Base-by-base conservation (phyloP, 1,139 yeast genomes). In the Pneumocystis wakefieldiae region DNA sequence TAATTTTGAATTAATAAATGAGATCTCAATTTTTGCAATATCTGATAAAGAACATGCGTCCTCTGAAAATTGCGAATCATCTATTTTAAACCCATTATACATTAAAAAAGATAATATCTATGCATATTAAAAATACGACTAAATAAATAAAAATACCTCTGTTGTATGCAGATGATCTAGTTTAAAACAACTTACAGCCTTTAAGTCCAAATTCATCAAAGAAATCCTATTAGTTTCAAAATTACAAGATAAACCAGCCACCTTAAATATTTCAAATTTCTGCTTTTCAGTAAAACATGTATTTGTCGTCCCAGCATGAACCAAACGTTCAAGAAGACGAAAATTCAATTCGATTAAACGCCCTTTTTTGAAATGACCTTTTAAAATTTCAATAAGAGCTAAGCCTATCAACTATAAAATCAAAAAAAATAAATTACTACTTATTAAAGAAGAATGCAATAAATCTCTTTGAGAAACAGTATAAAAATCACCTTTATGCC, bases 401-500 rank as follows among this genome's bases (percentile, higher is more conserved):
- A 57, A 57, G 15, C 1, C 8, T 12, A 24, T 48, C 28, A 48
- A 8, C 5, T 57, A 37, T 8, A 15, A 19, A 57, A 5, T 17
- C 19, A 35, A 17, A 36, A 28, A 29, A 19, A 57, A 39, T 8
- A 32, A 37, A 19, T 10, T 24, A 19, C 29, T 57, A 57, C 59
- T 57, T 57, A 37, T 29, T 39, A 57, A 19, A 15, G 59, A 37
- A 19, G 41, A 37, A 19, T 37, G 42, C 29, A 57, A 29, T 37
- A 37, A 39, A 39, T 57, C 59, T 29, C 59, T 37, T 28, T 57
- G 59, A 37, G 24, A 17, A 29, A 39, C 7, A 19, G 59, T 57
- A 39, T 57, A 57, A 12, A 57, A 57, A 19, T 29, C 38, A 19
- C 42, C 59, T 28, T 57, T 37, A 39, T 57, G 59, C 59, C 59